Conservation (phyloP, 331 rosid genomes). For the Rosa hybrid region DNA sequence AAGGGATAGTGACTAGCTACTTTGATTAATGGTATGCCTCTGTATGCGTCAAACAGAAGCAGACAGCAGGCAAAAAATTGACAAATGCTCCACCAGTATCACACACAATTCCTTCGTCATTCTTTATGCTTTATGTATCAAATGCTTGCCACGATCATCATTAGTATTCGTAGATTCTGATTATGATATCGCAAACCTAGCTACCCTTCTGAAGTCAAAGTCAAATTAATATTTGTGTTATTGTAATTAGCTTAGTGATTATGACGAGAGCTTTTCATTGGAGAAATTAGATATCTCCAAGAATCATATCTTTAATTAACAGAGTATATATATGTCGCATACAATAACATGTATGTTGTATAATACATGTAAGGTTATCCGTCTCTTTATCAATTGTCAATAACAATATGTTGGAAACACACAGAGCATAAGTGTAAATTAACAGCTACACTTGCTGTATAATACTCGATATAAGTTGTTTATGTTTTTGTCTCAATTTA, state of each 20-base stretch:
- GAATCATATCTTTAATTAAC: too few relatives aligned
- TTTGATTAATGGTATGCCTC: background rate
- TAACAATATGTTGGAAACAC: too few relatives aligned
- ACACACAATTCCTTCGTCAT: background rate
- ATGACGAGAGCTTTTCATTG: background rate
- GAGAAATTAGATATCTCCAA: background rate
- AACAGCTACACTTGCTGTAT: too few relatives aligned
- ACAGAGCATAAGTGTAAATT: too few relatives aligned
- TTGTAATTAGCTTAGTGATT: background rate
- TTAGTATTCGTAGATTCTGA: background rate
- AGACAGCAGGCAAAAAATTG: background rate
- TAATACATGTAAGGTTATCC: background rate
- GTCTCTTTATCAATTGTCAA: background rate
- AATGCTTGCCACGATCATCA: conserved; percentile 7
- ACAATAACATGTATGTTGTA: background rate
- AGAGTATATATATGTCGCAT: background rate
- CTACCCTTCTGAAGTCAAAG: background rate
- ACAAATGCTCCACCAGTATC: conserved; percentile 4
- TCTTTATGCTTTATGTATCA: background rate
- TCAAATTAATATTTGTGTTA: background rate
- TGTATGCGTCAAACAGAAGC: background rate
- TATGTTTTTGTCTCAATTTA: too few relatives aligned
- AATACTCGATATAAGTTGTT: too few relatives aligned
- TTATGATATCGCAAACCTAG: background rate
- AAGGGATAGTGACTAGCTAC: background rate